Percentiles rank a stretch among this genome's conserved stretches.
phyloP scores from a whole-genome alignment of 305 asterid genomes.

The Fraxinus sp. region DNA sequence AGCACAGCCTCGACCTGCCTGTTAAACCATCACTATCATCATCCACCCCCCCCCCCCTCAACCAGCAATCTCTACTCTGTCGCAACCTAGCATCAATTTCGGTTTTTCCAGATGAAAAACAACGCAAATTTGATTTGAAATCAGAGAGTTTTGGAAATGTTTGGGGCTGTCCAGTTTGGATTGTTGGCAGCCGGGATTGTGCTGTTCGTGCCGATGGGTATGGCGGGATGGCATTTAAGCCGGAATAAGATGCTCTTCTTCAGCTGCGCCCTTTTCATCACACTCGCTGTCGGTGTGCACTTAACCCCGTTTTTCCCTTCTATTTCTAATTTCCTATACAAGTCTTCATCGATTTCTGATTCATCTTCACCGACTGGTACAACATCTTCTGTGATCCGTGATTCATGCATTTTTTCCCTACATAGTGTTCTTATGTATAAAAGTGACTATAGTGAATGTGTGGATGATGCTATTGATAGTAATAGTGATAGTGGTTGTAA shows the following conservation, averaged over 20 bases:
- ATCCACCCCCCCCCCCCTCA: background rate
- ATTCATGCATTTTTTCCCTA: slow-evolving; percentile 63
- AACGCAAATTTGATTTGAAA: slow-evolving; percentile 22
- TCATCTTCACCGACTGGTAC: slow-evolving; percentile 24
- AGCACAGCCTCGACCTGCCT: background rate
- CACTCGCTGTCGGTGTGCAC: slow-evolving; percentile 92
- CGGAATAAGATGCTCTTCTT: slow-evolving; percentile 90
- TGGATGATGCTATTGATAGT: slow-evolving; percentile 16
- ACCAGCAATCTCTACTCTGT: too few relatives aligned
- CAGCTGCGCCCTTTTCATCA: slow-evolving; percentile 91
- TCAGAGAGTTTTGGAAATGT: slow-evolving; percentile 35
- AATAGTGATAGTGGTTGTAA: slow-evolving; percentile 28
- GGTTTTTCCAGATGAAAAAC: background rate
- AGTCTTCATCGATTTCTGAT: slow-evolving; percentile 29
- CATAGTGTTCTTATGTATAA: slow-evolving; percentile 46
- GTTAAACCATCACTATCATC: slow-evolving; percentile 35
- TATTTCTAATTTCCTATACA: slow-evolving; percentile 38
- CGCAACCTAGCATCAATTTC: too few relatives aligned
- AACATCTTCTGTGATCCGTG: slow-evolving; percentile 36
- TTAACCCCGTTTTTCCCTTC: slow-evolving; percentile 80
- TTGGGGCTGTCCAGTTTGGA: slow-evolving; percentile 80
- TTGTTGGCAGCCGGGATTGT: slow-evolving; percentile 83
- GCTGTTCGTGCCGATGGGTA: slow-evolving; percentile 82
- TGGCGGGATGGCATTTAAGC: slow-evolving; percentile 99
- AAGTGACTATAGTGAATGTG: slow-evolving; percentile 34